phyloP scores from a whole-genome alignment of 441 rosid species.

The Arabidopsis hybrid region DNA sequence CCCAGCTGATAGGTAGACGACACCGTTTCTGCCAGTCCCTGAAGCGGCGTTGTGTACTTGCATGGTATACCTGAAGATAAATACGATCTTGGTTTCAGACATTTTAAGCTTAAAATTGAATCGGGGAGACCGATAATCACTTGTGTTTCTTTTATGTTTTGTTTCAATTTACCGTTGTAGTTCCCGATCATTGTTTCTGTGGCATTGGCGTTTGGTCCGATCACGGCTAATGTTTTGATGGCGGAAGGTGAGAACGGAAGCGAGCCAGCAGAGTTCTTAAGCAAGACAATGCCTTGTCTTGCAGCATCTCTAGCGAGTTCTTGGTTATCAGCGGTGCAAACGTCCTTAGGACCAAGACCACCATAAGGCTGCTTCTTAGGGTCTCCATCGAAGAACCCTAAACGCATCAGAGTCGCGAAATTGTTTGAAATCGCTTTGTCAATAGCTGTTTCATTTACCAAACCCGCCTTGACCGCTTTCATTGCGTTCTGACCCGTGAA shows the following conservation, averaged over 20 bases:
- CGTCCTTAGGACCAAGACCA: slow-evolving; percentile 50
- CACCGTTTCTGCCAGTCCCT: slow-evolving; percentile 41
- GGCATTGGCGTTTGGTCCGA: slow-evolving; percentile 68
- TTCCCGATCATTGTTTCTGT: slow-evolving; percentile 58
- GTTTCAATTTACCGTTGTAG: slow-evolving; percentile 50
- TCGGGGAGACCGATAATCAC: neutral
- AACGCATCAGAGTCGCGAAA: slow-evolving; percentile 54
- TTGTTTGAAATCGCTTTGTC: slow-evolving; percentile 48
- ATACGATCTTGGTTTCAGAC: neutral
- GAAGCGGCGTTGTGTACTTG: slow-evolving; percentile 40
- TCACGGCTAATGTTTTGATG: slow-evolving; percentile 48
- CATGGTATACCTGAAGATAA: slow-evolving; percentile 49
- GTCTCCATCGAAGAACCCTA: slow-evolving; percentile 63
- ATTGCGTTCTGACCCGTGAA: slow-evolving; percentile 29
- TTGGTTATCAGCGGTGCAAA: slow-evolving; percentile 49
- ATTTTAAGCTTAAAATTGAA: no score
- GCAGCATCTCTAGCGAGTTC: slow-evolving; percentile 64
- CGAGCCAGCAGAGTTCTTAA: slow-evolving; percentile 50
- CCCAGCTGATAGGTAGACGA: slow-evolving; percentile 21
- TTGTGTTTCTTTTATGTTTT: neutral
- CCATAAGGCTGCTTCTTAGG: slow-evolving; percentile 50
- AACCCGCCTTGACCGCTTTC: slow-evolving; percentile 51
- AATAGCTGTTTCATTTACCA: slow-evolving; percentile 46
- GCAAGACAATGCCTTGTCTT: slow-evolving; percentile 64
- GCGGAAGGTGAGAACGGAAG: slow-evolving; percentile 48